phyloP scores from a whole-genome alignment of 2,329 filamentous ascomycete species.

The Penicillium oxalicum region DNA sequence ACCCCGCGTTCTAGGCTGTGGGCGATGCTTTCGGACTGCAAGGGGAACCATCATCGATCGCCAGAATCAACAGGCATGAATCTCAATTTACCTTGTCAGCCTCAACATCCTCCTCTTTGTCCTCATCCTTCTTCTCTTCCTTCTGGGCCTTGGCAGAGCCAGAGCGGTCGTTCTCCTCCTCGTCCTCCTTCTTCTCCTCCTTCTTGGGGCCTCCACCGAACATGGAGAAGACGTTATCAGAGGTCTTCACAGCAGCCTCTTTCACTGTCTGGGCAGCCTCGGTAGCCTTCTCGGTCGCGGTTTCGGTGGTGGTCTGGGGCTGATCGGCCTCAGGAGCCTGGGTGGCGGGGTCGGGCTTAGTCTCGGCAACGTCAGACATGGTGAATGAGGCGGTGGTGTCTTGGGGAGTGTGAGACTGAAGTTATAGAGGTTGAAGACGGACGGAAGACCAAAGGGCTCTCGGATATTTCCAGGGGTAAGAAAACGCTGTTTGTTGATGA shows the following conservation, averaged over 20 bases:
- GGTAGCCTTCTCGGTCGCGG: slow-evolving; percentile 33
- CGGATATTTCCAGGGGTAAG: slow-evolving; percentile 8
- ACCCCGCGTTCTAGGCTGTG: slow-evolving; percentile 1
- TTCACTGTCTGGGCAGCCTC: slow-evolving; percentile 35
- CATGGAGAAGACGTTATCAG: slow-evolving; percentile 82
- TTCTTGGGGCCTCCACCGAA: slow-evolving; percentile 97
- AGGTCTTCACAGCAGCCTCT: slow-evolving; percentile 38
- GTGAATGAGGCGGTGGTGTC: slow-evolving; percentile 13
- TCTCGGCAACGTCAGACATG: slow-evolving; percentile 42
- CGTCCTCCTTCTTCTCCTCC: slow-evolving; percentile 80
- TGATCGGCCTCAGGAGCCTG: slow-evolving; percentile 30
- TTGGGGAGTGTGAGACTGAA: slow-evolving; percentile 4
- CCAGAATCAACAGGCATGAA: slow-evolving; percentile 1
- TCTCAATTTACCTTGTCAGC: slow-evolving; percentile 43
- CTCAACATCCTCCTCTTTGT: slow-evolving; percentile 45
- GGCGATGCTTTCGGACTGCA: not conserved
- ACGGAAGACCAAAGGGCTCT: slow-evolving; percentile 4
- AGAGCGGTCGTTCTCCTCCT: slow-evolving; percentile 78
- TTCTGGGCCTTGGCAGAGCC: slow-evolving; percentile 79
- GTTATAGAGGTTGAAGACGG: not conserved
- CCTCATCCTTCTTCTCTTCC: slow-evolving; percentile 56
- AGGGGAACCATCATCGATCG: not conserved
- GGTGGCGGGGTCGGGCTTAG: slow-evolving; percentile 41
- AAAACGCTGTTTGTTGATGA: slow-evolving; percentile 17
- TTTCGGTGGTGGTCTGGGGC: slow-evolving; percentile 29